Evolutionary conservation across 2,329 filamentous ascomycete genomes (phyloP).

Genomic region (Cercospora zeina): DNA sequence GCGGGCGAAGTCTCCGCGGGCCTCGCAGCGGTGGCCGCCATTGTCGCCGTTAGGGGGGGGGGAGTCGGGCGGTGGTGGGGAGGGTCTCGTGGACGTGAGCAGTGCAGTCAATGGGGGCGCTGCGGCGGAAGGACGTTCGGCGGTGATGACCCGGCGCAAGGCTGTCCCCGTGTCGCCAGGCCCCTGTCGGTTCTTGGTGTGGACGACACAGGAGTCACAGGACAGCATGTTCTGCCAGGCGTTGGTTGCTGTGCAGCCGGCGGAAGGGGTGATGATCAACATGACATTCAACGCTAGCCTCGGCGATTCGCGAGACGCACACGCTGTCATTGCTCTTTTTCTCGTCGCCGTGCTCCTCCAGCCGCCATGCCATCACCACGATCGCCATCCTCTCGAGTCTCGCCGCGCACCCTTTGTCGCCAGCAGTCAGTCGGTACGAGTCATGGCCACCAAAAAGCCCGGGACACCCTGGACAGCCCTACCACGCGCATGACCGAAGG

Average conservation of each 20-base stretch:
- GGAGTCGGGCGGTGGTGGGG: not conserved
- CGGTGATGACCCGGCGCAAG: not conserved
- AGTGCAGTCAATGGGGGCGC: not conserved
- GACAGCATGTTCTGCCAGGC: not conserved
- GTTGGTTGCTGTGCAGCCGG: constrained; percentile 1
- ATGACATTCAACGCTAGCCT: not conserved
- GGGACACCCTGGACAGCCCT: not conserved
- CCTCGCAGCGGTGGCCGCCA: constrained; percentile 8
- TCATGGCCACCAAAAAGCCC: not conserved
- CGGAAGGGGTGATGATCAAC: not conserved
- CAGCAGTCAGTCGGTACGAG: too few species aligned
- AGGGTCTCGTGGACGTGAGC: not conserved
- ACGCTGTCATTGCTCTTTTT: not conserved
- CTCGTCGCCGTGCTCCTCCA: not conserved
- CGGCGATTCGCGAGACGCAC: not conserved
- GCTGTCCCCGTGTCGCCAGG: not conserved
- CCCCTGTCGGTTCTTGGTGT: constrained; percentile 1
- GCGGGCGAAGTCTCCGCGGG: constrained; percentile 26
- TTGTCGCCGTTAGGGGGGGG: not conserved
- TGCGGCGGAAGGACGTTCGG: not conserved
- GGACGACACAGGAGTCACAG: not conserved
- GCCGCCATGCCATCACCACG: not conserved
- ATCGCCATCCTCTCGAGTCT: not conserved
- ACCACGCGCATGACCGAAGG: not conserved
- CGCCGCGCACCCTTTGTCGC: not conserved